Base-by-base conservation (phyloP, 2,329 filamentous ascomycete species). In the Bipolaris oryzae region DNA sequence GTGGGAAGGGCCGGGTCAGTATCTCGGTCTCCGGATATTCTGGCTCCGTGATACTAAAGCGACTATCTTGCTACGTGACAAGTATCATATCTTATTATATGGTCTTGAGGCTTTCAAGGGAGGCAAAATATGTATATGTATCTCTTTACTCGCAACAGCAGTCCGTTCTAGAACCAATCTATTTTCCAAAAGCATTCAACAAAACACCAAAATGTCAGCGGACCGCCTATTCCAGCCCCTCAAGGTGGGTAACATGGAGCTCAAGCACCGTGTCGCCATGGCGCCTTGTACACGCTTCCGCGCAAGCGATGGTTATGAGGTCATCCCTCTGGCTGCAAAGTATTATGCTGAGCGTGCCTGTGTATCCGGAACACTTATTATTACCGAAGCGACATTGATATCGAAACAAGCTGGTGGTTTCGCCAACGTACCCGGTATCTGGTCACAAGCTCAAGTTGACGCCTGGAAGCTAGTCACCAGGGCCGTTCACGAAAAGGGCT, bases 391-490 rank as follows among this genome's bases (percentile, higher is more conserved):
- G 0, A 84, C 83, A 7, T 79, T 80, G 74, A 84, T 77, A 70
- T 81, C 70, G 63, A 69, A 75, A 2, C 73, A 78, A 53, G 77
- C 79, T 10, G 81, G 81, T 43, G 79, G 81, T 39, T 81, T 79
- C 62, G 73, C 74, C 37, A 82, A 84, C 58, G 78, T 82, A 1
- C 86, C 87, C 0, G 86, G 85, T 23, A 84, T 87, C 65, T 87
- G 79, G 67, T 82, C 71, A 18, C 73, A 80, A 0, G 64, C 57
- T 18, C 72, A 74, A 46, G 72, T 88, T 39, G 79, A 78, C 1
- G 82, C 78, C 0, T 90, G 87, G 88, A 84, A 81, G 59, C 74
- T 80, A 13, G 76, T 90, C 39, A 86, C 84, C 2, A 81, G 85
- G 23, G 84, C 82, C 0, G 85, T 90, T 0, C 88, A 91, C 69